phyloP scores from a whole-genome alignment of 225 moss, liverwort and hornwort species.

The Marchantia paleacea region DNA sequence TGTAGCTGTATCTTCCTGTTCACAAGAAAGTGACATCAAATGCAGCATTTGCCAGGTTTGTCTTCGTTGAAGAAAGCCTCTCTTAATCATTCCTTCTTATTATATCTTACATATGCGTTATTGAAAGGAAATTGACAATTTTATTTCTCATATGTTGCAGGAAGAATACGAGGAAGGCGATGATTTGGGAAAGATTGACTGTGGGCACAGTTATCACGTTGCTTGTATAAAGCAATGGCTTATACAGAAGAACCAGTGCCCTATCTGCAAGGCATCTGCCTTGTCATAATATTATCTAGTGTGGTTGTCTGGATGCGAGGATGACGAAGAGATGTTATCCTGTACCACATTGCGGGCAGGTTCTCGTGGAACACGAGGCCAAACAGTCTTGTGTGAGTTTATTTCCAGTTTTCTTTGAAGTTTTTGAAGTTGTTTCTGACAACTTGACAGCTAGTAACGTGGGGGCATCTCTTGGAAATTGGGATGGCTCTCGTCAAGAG shows the following conservation, averaged over 20 bases:
- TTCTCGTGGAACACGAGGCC: constrained; percentile 4
- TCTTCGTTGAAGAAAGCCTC: background rate
- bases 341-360: constrained; percentile 8
- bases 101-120: background rate
- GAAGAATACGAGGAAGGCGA: constrained; percentile 87
- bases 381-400: constrained; percentile 17
- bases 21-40: constrained; percentile 78
- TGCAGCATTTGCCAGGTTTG: constrained; percentile 86
- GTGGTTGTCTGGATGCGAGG: background rate
- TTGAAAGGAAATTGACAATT: background rate
- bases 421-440: constrained; percentile 4
- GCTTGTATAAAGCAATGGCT: constrained; percentile 87
- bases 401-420: background rate
- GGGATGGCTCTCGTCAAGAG: background rate
- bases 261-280: constrained; percentile 86
- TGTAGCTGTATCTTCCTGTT: constrained; percentile 51
- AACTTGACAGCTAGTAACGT: constrained; percentile 9
- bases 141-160: constrained; percentile 35
- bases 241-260: constrained; percentile 85
- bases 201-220: constrained; percentile 76
- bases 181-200: constrained; percentile 78
- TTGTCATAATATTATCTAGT: constrained; percentile 42
- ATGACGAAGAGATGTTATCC: background rate
- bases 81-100: background rate
- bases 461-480: constrained; percentile 9